A percentile compares a stretch with the other conserved stretches of the same genome.
Conservation (phyloP, 1,139 yeast species). For the Zygoascus hellenicus region DNA sequence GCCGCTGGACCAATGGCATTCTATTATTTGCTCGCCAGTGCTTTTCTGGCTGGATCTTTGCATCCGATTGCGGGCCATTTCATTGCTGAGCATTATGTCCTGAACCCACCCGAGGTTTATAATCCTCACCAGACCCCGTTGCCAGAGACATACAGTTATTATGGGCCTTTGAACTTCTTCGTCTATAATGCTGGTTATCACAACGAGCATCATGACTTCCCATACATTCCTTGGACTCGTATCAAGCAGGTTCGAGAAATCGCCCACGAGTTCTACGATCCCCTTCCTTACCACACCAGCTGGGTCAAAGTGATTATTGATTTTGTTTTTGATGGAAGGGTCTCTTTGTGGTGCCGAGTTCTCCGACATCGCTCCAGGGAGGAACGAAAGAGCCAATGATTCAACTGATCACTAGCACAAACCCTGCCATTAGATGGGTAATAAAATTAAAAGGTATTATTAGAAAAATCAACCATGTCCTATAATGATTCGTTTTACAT, state of each 20-base stretch:
- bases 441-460: no score
- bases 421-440: no score
- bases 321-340: slow-evolving; percentile 62
- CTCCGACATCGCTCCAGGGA: slow-evolving; percentile 40
- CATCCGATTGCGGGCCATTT: slow-evolving; percentile 96
- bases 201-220: slow-evolving; percentile 94
- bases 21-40: slow-evolving; percentile 63
- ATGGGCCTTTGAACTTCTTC: slow-evolving; percentile 67
- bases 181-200: slow-evolving; percentile 95
- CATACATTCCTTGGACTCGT: slow-evolving; percentile 85
- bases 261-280: slow-evolving; percentile 77
- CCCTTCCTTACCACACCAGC: slow-evolving; percentile 68
- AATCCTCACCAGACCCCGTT: slow-evolving; percentile 30
- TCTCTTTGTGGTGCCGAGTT: slow-evolving; percentile 74
- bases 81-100: slow-evolving; percentile 86
- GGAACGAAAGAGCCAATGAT: background rate
- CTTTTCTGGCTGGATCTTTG: slow-evolving; percentile 83
- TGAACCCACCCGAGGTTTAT: slow-evolving; percentile 48
- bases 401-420: no score
- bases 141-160: slow-evolving; percentile 87
- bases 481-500: no score
- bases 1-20: slow-evolving; percentile 61
- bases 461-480: no score
- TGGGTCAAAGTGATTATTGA: slow-evolving; percentile 76
- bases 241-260: slow-evolving; percentile 58